phyloP scores from a whole-genome alignment of 1,139 yeast genomes.

The Geotrichum bryndzae region DNA sequence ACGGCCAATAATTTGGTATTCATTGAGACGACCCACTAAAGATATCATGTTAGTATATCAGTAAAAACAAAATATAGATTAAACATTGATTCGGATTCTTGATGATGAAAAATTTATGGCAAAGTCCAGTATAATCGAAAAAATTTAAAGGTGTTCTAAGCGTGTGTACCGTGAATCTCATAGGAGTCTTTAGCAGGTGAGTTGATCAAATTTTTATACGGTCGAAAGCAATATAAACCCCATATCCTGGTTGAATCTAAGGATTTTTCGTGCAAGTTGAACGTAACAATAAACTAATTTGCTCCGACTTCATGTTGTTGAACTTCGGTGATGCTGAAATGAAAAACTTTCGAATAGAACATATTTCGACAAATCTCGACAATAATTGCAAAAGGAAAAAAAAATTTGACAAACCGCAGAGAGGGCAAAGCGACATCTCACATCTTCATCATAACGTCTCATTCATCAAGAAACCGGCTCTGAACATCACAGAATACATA shows the following conservation, averaged over 20 bases:
- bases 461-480: not conserved
- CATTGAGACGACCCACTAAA: slow-evolving; percentile 70
- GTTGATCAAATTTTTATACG: not conserved
- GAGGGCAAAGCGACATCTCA: not conserved
- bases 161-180: not conserved
- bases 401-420: not conserved
- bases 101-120: not conserved
- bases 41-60: slow-evolving; percentile 1
- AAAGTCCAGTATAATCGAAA: not conserved
- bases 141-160: not conserved
- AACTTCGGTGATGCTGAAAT: not conserved
- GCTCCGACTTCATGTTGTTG: not conserved
- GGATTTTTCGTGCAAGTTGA: not conserved
- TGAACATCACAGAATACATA: slow-evolving; percentile 5
- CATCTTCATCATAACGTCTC: not conserved
- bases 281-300: not conserved
- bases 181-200: not conserved
- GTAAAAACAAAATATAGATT: not conserved
- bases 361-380: not conserved
- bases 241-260: not conserved
- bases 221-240: not conserved
- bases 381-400: not conserved
- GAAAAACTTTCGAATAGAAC: not conserved
- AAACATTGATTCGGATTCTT: not conserved
- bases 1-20: slow-evolving; percentile 99